Evolutionary conservation across 2,329 filamentous ascomycete genomes (phyloP), one percentile per base, ranked within the genome.

Genomic region (Aureobasidium zeae): DNA sequence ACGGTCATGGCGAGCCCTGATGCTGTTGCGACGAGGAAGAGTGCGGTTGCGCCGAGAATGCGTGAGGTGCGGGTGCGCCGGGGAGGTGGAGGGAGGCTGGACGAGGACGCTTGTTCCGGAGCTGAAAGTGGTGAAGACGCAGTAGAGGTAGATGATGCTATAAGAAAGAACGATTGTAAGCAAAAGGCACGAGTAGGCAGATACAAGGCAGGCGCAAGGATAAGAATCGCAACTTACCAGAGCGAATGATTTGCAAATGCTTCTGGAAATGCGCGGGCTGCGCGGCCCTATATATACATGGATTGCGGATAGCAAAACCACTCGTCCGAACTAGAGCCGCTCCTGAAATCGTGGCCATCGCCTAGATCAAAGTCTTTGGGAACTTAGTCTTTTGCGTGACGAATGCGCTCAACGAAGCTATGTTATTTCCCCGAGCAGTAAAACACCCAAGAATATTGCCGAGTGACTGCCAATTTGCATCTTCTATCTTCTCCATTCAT

Each of bases 1-100:
- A 70, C 66, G 41, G 73, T 67, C 68, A 81, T 76, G 51, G 64
- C 59, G 66, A 80, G 73, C 51, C 77, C 77, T 11, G 64, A 57
- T 17, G 66, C 65, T 57, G 70, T 73, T 51, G 70, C 52, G 48
- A 76, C 42, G 50, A 72, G 44, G 54, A 73, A 55, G 22, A 66
- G 64, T 48, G 72, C 55, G 46, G 68, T 61, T 39, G 71, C 66
- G 51, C 71, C 49, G 31, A 70, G 55, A 24, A 70, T 63, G 26
- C 64, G 63, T 44, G 55, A 48, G 48, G 51, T 52, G 32, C 57
- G 49, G 3, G 56, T 56, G 19, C 37, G 46, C 21, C 33, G 32
- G 8, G 35, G 41, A 11, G 38, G 28, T 8, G 15, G 16, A 11
- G 38, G 28, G 10, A 21, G 16, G n/a, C n/a, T n/a, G n/a, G n/a